These are phyloP conservation scores for Candida labiduridarum DNA, from an alignment of 1,139 yeast species.

Conservation along the genomic window DNA sequence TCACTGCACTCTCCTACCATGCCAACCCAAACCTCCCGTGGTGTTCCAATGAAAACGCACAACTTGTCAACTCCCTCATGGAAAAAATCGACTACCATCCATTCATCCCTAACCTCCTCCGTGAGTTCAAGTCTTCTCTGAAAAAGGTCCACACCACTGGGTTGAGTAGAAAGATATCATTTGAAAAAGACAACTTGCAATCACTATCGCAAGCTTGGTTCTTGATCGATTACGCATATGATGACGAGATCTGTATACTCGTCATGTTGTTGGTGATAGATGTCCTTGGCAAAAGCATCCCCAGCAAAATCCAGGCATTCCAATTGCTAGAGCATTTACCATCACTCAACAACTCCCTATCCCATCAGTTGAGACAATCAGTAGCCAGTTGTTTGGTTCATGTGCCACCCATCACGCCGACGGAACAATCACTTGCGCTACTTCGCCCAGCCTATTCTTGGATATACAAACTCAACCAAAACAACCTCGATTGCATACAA, in stretches of 20 bases:
- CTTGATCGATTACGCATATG: slow-evolving; percentile 22
- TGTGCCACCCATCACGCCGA: slow-evolving; percentile 49
- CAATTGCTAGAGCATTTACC: slow-evolving; percentile 23
- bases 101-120: slow-evolving; percentile 11
- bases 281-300: slow-evolving; percentile 50
- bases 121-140: slow-evolving; percentile 9
- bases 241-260: slow-evolving; percentile 40
- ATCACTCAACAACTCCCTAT: slow-evolving; percentile 16
- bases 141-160: slow-evolving; percentile 6
- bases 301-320: slow-evolving; percentile 45
- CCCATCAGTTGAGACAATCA: slow-evolving; percentile 9
- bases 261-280: slow-evolving; percentile 53
- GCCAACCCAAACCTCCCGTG: slow-evolving; percentile 35
- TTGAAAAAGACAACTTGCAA: slow-evolving; percentile 18
- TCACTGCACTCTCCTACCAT: slow-evolving; percentile 21
- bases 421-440: slow-evolving; percentile 23
- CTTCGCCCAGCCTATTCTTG: slow-evolving; percentile 28
- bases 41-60: slow-evolving; percentile 22
- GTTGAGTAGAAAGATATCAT: slow-evolving; percentile 23
- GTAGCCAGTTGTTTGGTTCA: slow-evolving; percentile 42
- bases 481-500: slow-evolving; percentile 13
- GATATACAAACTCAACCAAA: slow-evolving; percentile 10
- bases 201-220: slow-evolving; percentile 32
- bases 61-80: slow-evolving; percentile 16
- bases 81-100: slow-evolving; percentile 2